Conservation (phyloP, 23 red algal genomes). For the Pyropia haitanensis region DNA sequence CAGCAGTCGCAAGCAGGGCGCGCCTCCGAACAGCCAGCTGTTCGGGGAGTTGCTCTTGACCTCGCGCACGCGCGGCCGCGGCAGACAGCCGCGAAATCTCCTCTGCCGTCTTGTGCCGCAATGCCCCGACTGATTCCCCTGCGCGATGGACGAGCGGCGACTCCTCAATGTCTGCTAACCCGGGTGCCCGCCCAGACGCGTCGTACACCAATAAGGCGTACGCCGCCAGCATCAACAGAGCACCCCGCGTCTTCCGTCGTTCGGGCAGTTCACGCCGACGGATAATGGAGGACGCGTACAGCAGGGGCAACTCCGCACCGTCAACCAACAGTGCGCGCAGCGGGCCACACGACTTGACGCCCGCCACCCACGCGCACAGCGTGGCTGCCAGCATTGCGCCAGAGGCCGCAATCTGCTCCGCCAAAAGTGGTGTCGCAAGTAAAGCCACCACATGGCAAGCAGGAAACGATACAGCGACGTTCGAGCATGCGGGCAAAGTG, state of each 20-base stretch:
- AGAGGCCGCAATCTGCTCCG: not conserved
- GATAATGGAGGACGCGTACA: constrained; percentile 42
- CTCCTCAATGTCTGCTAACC: constrained; percentile 31
- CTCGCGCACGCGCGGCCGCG: too few species aligned
- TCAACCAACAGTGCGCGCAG: constrained; percentile 51
- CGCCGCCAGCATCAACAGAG: constrained; percentile 33
- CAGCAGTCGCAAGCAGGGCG: too few species aligned
- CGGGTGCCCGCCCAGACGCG: constrained; percentile 38
- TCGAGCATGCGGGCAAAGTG: not conserved
- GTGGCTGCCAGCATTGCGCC: constrained; percentile 22
- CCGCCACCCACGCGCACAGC: constrained; percentile 36
- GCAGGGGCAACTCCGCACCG: constrained; percentile 51
- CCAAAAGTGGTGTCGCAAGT: not conserved
- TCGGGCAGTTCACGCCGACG: constrained; percentile 39
- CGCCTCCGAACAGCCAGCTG: too few species aligned
- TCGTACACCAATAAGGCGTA: constrained; percentile 53
- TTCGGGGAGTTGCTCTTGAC: too few species aligned
- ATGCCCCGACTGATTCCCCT: constrained; percentile 16
- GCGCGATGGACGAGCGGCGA: constrained; percentile 21
- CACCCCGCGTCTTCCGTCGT: constrained; percentile 49
- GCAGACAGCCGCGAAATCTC: not conserved
- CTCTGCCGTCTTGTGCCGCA: constrained; percentile 28
- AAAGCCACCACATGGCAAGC: not conserved
- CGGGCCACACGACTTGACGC: constrained; percentile 33
- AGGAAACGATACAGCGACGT: not conserved